Base-by-base conservation (phyloP, 129 eudicot species). In the Dittrichia graveolens region DNA sequence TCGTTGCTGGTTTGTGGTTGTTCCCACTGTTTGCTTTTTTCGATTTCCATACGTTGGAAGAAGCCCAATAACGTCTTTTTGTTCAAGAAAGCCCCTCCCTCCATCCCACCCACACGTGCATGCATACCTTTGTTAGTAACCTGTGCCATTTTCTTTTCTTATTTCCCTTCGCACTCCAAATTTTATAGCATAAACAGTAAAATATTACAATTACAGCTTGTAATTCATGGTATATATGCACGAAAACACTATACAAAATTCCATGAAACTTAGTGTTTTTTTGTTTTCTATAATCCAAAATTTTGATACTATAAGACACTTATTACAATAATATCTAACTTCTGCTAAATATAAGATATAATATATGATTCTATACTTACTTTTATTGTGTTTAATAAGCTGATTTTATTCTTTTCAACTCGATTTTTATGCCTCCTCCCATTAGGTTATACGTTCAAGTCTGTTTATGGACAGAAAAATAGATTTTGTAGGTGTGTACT, bases 51-150 rank as follows among this genome's bases (percentile, higher is more conserved):
- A 78, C 77, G 67, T 69, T 77, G 65, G 73, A 75, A 53, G 65
- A 54, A 75, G 35, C 58, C 73, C 73, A 76, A 46, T 69, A 72
- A 73, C 82, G 82, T 69, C 78, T 69, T 59, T 73, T 69, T 46
- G 37, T 54, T 75, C 72, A 72, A 71, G 11, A 69, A 55, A 75
- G 56, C 50, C 9, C 53, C 65, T 61, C 24, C n/a, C n/a, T n/a
- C n/a, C n/a, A n/a, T n/a, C n/a, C n/a, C n/a, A n/a, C n/a, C 61
- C 87, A 77, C 91, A 86, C 88, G 88, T 83, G 88, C 88, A 79
- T 57, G 2, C 31, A n/a, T n/a, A 47, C 40, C 16, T 61, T 69
- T 45, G 46, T 19, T n/a, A 35, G 80, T 39, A 44, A 69, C 79
- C 77, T 75, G 80, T 79, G 84, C 82, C 69, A 46, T 40, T 71